Evolutionary conservation across 257 asterid genomes (phyloP).

Genomic region (Salvia hispanica): DNA sequence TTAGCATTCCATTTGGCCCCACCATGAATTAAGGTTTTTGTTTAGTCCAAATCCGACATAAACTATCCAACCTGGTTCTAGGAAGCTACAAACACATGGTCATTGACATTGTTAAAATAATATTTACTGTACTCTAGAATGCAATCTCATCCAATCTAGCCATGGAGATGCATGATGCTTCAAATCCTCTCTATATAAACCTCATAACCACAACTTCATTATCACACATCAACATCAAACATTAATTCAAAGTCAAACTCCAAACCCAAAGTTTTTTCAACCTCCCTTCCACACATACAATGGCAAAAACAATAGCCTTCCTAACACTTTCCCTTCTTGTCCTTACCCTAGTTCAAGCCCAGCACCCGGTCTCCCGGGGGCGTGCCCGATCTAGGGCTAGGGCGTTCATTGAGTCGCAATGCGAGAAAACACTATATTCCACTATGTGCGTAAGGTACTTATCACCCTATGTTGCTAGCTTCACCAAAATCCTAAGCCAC

Average conservation of each 20-base stretch:
- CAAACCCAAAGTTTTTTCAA: neutral
- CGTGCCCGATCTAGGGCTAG: constrained; percentile 42
- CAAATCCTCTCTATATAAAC: constrained; percentile 39
- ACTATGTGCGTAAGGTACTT: constrained; percentile 43
- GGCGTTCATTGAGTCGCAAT: constrained; percentile 48
- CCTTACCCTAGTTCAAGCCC: constrained; percentile 28
- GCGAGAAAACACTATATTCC: constrained; percentile 49
- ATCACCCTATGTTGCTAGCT: constrained; percentile 29
- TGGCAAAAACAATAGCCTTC: constrained; percentile 27
- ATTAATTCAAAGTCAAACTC: neutral
- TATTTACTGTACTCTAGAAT: constrained; percentile 11
- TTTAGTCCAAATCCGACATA: constrained; percentile 25
- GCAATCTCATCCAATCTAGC: constrained; percentile 29
- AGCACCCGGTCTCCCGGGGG: neutral
- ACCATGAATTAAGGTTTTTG: constrained; percentile 39
- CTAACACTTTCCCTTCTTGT: constrained; percentile 35
- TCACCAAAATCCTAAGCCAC: constrained; percentile 42
- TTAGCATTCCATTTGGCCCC: constrained; percentile 28
- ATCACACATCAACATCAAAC: neutral
- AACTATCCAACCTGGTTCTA: constrained; percentile 28
- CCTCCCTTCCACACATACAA: neutral
- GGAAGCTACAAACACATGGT: constrained; percentile 36
- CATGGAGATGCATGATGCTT: constrained; percentile 26
- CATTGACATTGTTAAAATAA: neutral
- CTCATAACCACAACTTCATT: constrained; percentile 26